These are phyloP conservation scores for Solanum gandarillasii DNA, from an alignment of 257 asterid species.

Conservation along the genomic window DNA sequence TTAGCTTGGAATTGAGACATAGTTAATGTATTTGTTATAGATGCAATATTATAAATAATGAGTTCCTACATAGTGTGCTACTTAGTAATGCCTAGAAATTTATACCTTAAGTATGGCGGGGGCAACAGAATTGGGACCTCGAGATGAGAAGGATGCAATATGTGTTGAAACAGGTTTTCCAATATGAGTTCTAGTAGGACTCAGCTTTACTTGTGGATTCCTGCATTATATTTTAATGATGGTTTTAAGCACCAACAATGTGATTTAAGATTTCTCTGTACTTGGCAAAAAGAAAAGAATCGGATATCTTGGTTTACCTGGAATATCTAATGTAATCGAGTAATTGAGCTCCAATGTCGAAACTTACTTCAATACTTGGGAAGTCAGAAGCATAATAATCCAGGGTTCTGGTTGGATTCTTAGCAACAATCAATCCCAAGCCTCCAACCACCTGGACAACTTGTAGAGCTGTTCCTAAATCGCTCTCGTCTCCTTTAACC, in stretches of 20 bases:
- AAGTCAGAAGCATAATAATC: not conserved
- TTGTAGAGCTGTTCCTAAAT: not conserved
- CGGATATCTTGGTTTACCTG: conserved; percentile 2
- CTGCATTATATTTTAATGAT: not conserved
- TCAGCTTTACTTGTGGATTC: conserved; percentile 19
- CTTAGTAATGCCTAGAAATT: not conserved
- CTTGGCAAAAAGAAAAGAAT: not conserved
- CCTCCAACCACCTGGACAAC: conserved; percentile 13
- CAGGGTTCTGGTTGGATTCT: not conserved
- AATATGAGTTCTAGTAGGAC: conserved; percentile 15
- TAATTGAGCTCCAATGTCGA: conserved; percentile 14
- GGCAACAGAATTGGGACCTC: conserved; percentile 33
- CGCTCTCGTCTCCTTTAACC: not conserved
- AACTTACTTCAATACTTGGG: conserved; percentile 8
- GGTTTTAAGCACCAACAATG: not conserved
- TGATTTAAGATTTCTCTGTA: not conserved
- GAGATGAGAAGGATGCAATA: conserved; percentile 24
- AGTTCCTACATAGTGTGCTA: not conserved
- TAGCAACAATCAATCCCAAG: conserved; percentile 19
- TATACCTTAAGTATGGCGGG: conserved; percentile 28
- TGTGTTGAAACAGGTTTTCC: conserved; percentile 17
- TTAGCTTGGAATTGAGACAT: not conserved
- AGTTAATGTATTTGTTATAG: not conserved
- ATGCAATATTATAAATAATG: not conserved
- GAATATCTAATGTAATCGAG: conserved; percentile 21